Evolutionary conservation across 495 filamentous ascomycete species (phyloP), one percentile per base, ranked within the genome.

Genomic region (Cercophora sp.): DNA sequence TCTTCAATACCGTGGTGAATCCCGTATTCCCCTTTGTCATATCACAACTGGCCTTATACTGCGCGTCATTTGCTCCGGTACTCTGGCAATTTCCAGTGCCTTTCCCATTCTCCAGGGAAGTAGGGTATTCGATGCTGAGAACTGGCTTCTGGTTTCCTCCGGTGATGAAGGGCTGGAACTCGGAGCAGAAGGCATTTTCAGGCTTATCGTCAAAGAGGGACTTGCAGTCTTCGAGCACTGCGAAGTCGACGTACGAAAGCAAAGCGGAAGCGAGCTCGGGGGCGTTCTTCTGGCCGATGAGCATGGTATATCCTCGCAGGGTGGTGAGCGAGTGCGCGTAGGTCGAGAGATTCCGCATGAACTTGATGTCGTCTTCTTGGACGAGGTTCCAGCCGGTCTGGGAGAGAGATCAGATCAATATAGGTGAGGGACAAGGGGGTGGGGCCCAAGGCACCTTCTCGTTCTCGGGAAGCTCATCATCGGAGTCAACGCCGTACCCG

Each of bases 321-420:
- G 43, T 47, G 4, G 15, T 47, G 16, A 53, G 8, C 22, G 8
- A 20, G 48, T 75, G 70, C 6, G 83, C 75, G 54, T 27, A 13
- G 4, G 22, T 31, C 23, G 43, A 18, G 4, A 47, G 43, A 5
- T 8, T 8, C 9, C 8, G 15, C 24, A 47, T 19, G 43, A 47
- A 32, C 22, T 27, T n/a, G 25, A 47, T 19, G 43, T 47, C 22
- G 23, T 47, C 43, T n/a, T 27, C 15, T 27, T 5, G 23, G 4
- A 4, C 16, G 22, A 31, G 20, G 22, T 47, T 47, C 24, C 23
- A 47, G 43, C 43, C 43, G 3, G 40, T 80, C 0, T n/a, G n/a
- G n/a, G n/a, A n/a, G n/a, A n/a, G n/a, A n/a, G n/a, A n/a, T n/a
- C n/a, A n/a, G n/a, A n/a, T n/a, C n/a, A n/a, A n/a, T n/a, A n/a